Conservation (phyloP, 805 yeast genomes). For the Yarrowia osloensis region DNA sequence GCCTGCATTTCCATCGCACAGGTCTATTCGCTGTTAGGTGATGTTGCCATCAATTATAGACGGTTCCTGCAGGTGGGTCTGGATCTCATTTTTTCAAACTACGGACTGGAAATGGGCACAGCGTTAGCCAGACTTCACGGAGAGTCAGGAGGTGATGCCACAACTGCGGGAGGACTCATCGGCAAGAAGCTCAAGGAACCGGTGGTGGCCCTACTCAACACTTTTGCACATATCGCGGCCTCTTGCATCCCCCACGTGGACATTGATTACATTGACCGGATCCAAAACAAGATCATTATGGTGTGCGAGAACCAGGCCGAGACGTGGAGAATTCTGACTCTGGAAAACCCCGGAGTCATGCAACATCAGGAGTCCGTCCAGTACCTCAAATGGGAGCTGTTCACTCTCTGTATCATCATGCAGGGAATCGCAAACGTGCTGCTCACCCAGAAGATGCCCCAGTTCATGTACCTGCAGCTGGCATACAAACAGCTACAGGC, state of each 20-base stretch:
- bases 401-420: slow-evolving; percentile 38
- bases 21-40: slow-evolving; percentile 8
- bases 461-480: slow-evolving; percentile 28
- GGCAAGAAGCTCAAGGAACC: slow-evolving; percentile 17
- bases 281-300: slow-evolving; percentile 11
- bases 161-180: neutral
- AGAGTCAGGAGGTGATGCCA: neutral
- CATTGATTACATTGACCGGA: slow-evolving; percentile 10
- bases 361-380: slow-evolving; percentile 7
- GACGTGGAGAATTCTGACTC: neutral
- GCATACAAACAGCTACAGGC: slow-evolving; percentile 35
- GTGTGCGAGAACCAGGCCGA: slow-evolving; percentile 30
- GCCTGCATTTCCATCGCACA: slow-evolving; percentile 25
- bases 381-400: slow-evolving; percentile 36
- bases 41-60: slow-evolving; percentile 5
- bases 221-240: slow-evolving; percentile 8
- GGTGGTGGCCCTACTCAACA: slow-evolving; percentile 15
- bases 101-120: slow-evolving; percentile 12
- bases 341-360: neutral
- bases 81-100: slow-evolving; percentile 9
- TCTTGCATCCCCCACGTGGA: slow-evolving; percentile 22
- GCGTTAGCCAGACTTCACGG: slow-evolving; percentile 1
- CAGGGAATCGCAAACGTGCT: slow-evolving; percentile 37
- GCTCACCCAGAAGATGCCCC: slow-evolving; percentile 31
- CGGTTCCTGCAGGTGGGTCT: slow-evolving; percentile 24